Percentiles rank a stretch among this genome's conserved stretches.
Conservation (phyloP, 208 protist genomes). For the Spongospora subterranea region DNA sequence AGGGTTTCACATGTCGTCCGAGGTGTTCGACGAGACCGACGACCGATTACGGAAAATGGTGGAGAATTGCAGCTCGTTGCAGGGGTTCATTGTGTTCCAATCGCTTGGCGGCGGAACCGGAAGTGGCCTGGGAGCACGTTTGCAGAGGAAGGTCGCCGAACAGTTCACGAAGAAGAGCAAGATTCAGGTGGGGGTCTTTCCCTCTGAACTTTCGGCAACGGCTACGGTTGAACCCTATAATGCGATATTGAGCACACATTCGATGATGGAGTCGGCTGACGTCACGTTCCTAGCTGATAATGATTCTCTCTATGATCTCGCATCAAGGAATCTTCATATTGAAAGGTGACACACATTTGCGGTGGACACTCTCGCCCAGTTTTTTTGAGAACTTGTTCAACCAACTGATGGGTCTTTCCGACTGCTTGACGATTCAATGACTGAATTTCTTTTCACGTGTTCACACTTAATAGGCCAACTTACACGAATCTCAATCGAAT, state of each 20-base stretch:
- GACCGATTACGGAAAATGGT: conserved; percentile 80
- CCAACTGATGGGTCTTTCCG: neutral
- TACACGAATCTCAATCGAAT: conserved; percentile 95
- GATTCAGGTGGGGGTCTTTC: conserved; percentile 88
- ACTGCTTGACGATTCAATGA: too few relatives aligned
- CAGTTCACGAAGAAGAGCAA: conserved; percentile 77
- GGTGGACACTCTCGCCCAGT: too few relatives aligned
- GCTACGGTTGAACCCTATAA: conserved; percentile 97
- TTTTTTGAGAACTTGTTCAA: too few relatives aligned
- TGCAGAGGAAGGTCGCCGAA: conserved; percentile 73
- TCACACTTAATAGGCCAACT: conserved; percentile 76
- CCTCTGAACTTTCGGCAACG: conserved; percentile 91
- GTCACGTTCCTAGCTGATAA: conserved; percentile 92
- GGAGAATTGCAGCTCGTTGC: conserved; percentile 72
- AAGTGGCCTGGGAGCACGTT: conserved; percentile 72
- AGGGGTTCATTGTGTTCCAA: conserved; percentile 74
- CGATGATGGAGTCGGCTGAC: conserved; percentile 89
- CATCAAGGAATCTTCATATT: conserved; percentile 86
- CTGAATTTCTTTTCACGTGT: too few relatives aligned
- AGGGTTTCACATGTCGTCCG: conserved; percentile 92
- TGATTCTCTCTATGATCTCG: conserved; percentile 93
- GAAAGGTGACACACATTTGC: conserved; percentile 74
- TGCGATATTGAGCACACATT: conserved; percentile 90
- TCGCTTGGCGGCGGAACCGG: conserved; percentile 76
- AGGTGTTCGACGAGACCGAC: conserved; percentile 90